phyloP scores from a whole-genome alignment of 1,139 yeast species.

The Diutina mesorugosa region DNA sequence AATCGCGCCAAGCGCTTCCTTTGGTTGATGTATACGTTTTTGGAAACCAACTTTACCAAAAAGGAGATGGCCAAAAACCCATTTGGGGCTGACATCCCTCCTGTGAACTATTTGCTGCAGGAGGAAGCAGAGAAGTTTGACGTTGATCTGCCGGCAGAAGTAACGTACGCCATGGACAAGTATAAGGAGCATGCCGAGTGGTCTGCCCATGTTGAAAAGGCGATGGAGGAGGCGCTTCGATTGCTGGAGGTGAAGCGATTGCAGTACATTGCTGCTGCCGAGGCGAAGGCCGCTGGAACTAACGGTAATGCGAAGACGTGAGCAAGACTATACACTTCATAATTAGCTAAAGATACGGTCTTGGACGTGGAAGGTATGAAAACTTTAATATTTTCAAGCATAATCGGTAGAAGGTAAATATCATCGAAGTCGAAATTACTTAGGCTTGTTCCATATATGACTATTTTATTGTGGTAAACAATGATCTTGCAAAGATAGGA shows the following conservation, averaged over 20 bases:
- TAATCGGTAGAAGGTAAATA: too few relatives aligned
- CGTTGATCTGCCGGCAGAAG: constrained; percentile 60
- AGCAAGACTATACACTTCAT: too few relatives aligned
- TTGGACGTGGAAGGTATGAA: too few relatives aligned
- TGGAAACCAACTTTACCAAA: constrained; percentile 54
- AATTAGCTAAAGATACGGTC: too few relatives aligned
- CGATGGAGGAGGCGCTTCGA: neutral
- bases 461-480: too few relatives aligned
- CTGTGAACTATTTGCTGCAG: constrained; percentile 3
- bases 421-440: too few relatives aligned
- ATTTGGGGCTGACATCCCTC: constrained; percentile 36
- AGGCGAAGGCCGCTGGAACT: neutral
- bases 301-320: neutral
- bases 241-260: neutral
- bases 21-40: constrained; percentile 73
- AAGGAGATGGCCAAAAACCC: constrained; percentile 50
- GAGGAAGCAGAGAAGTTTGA: constrained; percentile 36
- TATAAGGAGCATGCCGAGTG: constrained; percentile 35
- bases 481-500: too few relatives aligned
- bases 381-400: too few relatives aligned
- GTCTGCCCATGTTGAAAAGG: neutral
- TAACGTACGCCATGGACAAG: constrained; percentile 61
- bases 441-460: too few relatives aligned
- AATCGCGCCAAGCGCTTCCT: constrained; percentile 63
- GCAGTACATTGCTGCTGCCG: neutral